Percentiles rank a stretch among this genome's conserved stretches.
Conservation (phyloP, 176 grass and related monocot genomes). For the Chloris gayana region DNA sequence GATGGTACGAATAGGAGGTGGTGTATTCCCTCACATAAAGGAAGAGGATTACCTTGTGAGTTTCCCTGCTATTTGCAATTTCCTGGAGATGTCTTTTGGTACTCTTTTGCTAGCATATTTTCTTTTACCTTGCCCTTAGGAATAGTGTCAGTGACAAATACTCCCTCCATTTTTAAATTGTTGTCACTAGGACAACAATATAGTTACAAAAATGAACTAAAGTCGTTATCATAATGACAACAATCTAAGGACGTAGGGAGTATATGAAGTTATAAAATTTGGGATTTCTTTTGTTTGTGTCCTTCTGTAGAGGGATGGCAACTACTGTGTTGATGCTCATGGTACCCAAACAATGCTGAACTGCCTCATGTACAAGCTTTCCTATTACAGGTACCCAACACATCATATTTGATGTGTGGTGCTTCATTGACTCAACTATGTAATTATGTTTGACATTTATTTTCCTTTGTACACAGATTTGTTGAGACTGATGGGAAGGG, state of each 20-base stretch:
- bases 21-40: constrained; percentile 99
- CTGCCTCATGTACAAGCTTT: constrained; percentile 99
- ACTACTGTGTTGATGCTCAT: constrained; percentile 93
- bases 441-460: constrained; percentile 20
- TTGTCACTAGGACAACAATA: too few relatives aligned
- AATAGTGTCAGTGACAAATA: background rate
- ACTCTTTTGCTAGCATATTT: too few relatives aligned
- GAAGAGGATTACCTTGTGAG: constrained; percentile 99
- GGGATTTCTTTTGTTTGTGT: background rate
- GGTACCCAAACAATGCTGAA: constrained; percentile 95
- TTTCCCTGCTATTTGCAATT: background rate
- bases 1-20: constrained; percentile 99
- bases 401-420: background rate
- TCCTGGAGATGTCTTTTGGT: too few relatives aligned
- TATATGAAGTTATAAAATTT: background rate
- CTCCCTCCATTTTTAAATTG: too few relatives aligned
- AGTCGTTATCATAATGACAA: too few relatives aligned
- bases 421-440: background rate
- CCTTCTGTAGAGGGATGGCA: constrained; percentile 65
- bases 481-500: constrained; percentile 92
- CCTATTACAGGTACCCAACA: constrained; percentile 82
- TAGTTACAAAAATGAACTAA: too few relatives aligned
- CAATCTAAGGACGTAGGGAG: too few relatives aligned
- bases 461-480: constrained; percentile 61
- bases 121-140: background rate